Evolutionary conservation across 73 alveolate species (phyloP).

Genomic region (Paramecium primaurelia): DNA sequence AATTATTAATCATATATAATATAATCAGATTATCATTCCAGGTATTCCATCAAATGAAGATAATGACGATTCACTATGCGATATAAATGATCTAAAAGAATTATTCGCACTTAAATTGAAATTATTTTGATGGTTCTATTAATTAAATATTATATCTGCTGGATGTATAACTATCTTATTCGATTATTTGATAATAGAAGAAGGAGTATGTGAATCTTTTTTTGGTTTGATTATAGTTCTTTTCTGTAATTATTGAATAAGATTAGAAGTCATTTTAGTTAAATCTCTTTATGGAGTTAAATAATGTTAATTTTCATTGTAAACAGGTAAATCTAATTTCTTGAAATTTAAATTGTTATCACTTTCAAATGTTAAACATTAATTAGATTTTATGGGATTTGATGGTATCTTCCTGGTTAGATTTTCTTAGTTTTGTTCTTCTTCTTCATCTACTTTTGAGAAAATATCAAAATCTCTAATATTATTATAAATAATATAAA

Average conservation of each 20-base stretch:
- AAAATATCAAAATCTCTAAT: neutral
- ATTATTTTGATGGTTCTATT: neutral
- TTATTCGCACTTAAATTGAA: neutral
- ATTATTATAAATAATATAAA: neutral
- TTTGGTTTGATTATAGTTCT: neutral
- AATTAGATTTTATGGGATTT: neutral
- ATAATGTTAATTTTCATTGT: neutral
- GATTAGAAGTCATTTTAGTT: neutral
- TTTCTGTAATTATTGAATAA: neutral
- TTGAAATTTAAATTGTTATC: neutral
- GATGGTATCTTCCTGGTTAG: neutral
- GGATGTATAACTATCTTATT: neutral
- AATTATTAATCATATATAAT: neutral
- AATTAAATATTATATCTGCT: neutral
- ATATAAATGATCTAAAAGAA: conserved; percentile 6
- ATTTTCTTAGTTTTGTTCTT: neutral
- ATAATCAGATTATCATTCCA: neutral
- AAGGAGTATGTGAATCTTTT: neutral
- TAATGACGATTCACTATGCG: neutral
- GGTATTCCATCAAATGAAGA: neutral
- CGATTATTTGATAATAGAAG: neutral
- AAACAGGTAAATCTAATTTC: neutral
- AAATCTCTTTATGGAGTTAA: neutral
- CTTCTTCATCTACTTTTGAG: neutral
- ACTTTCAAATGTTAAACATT: neutral